A percentile compares a stretch with the other conserved stretches of the same genome.
Evolutionary conservation across 2,329 filamentous ascomycete genomes (phyloP).

Genomic region (Podosphaera aphanis): DNA sequence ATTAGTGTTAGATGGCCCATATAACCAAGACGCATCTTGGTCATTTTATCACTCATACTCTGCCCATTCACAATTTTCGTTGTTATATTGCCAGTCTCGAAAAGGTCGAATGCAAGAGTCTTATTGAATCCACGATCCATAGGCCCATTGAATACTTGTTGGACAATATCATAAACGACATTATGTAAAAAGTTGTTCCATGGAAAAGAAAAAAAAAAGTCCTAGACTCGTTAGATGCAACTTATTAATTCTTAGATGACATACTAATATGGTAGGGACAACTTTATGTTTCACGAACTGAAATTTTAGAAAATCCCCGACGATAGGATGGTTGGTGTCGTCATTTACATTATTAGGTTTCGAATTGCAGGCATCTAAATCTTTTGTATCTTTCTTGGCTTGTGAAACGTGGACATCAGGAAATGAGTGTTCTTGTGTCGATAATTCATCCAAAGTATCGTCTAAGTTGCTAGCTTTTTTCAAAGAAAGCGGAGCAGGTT

Average conservation of each 20-base stretch:
- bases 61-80: conserved; percentile 84
- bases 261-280: conserved; percentile 82
- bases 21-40: conserved; percentile 81
- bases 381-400: too few species aligned
- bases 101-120: conserved; percentile 71
- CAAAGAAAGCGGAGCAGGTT: conserved; percentile 41
- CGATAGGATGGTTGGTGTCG: conserved; percentile 27
- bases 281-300: conserved; percentile 89
- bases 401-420: too few species aligned
- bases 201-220: conserved; percentile 94
- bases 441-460: too few species aligned
- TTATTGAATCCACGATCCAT: conserved; percentile 94
- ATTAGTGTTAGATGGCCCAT: conserved; percentile 97
- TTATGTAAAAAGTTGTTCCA: conserved; percentile 99
- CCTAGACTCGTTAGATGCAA: conserved; percentile 24
- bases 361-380: too few species aligned
- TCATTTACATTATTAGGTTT: too few species aligned
- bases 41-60: conserved; percentile 54
- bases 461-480: conserved; percentile 16
- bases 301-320: conserved; percentile 85
- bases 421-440: too few species aligned
- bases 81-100: conserved; percentile 74
- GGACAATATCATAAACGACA: conserved; percentile 94
- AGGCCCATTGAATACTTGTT: conserved; percentile 95
- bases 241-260: conserved; percentile 14